Base-by-base conservation (phyloP, 2,329 filamentous ascomycete species). In the Hypoxylon sp. region DNA sequence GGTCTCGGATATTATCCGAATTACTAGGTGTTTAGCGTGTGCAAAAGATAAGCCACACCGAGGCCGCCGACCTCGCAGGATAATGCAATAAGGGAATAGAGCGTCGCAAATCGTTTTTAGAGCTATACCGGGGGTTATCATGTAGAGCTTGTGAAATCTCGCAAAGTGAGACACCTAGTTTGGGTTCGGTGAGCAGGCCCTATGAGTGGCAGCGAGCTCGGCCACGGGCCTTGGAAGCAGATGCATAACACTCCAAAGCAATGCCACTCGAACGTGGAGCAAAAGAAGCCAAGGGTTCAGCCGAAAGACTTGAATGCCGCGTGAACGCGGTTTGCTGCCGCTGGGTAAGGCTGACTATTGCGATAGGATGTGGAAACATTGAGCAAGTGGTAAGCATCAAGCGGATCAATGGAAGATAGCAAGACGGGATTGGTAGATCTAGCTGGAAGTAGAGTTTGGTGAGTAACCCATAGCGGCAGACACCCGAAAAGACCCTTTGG, bases 271-370 rank as follows among this genome's bases (percentile, higher is more conserved):
- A 60, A 35, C 48, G 65, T 62, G 48, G 59, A 64, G 56, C 55
- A 42, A 13, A 32, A 21, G 37, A 52, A 52, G 51, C 58, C 44
- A 62, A 59, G 48, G 44, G 55, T 57, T 59, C 67, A 67, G 69
- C 58, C 57, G 62, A 63, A 62, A 64, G 17, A 51, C 46, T 47
- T n/a, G 31, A 52, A 55, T 59, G 31, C 50, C 48, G 62, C 62
- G 63, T 56, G 59, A 54, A 50, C 46, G 50, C 44, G 29, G 54
- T 61, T 56, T 63, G 46, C 50, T 65, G 31, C 51, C 17, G 55
- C 27, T 58, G n/a, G 62, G 57, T 67, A 71, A 70, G 70, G 70
- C 70, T 72, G 68, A 72, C 70, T 64, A 50, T 54, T 51, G 29
- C 54, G 50, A 71, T 66, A 65, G 63, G 66, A 54, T 59, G 52